A percentile compares a stretch with the other conserved stretches of the same genome.
Conservation (phyloP, 192 early-diverging fungal genomes). For the Radiomyces spectabilis region DNA sequence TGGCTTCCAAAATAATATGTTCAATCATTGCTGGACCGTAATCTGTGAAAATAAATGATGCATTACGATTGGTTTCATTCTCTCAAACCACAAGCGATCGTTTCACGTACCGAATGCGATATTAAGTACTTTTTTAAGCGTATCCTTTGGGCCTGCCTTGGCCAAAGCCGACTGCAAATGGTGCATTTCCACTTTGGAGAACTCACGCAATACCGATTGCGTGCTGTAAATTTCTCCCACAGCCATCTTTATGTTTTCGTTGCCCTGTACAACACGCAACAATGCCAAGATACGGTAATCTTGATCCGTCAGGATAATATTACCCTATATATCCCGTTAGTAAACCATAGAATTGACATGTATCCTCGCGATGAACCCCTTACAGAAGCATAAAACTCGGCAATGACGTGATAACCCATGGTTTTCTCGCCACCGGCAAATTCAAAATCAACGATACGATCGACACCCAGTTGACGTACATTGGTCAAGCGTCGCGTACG, state of each 20-base stretch:
- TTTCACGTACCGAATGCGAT: conserved; percentile 43
- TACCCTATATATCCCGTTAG: conserved; percentile 57
- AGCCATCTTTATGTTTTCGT: conserved; percentile 65
- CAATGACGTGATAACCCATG: conserved; percentile 58
- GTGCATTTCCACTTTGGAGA: conserved; percentile 44
- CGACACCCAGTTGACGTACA: conserved; percentile 80
- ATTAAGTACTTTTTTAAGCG: conserved; percentile 60
- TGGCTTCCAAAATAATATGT: conserved; percentile 63
- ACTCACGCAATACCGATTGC: conserved; percentile 39
- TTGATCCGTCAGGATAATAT: conserved; percentile 91
- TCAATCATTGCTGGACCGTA: conserved; percentile 90
- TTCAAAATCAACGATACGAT: conserved; percentile 88
- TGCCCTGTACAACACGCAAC: conserved; percentile 80
- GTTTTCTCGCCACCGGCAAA: conserved; percentile 68
- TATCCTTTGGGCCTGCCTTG: conserved; percentile 54
- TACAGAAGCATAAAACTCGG: conserved; percentile 74
- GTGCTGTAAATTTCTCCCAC: conserved; percentile 81
- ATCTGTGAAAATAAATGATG: conserved; percentile 17
- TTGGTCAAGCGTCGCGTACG: conserved; percentile 69
- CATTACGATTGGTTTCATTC: not conserved
- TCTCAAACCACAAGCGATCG: no score
- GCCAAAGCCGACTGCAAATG: conserved; percentile 45
- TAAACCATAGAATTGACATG: no score
- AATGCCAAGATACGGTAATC: conserved; percentile 79
- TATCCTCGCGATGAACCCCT: not conserved